Evolutionary conservation across 495 filamentous ascomycete genomes (phyloP), one percentile per base, ranked within the genome.

Genomic region (Monascus purpureus): DNA sequence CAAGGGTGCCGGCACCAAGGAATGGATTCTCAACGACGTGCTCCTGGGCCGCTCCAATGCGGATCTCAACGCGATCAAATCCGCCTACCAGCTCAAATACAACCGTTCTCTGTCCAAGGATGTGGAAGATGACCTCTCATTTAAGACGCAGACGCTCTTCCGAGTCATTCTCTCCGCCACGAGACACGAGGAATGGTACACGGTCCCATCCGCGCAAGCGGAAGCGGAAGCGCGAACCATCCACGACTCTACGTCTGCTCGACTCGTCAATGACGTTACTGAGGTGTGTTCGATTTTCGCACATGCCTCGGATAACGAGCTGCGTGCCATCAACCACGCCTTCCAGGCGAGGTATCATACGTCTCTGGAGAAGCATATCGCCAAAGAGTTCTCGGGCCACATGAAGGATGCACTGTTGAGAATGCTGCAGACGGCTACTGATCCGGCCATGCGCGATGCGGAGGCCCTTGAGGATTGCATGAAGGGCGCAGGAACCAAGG

Each of bases 401-500:
- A 94, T 95, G 84, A 70, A 87, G 54, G 68, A 80, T 16, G 85
- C 84, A 0, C 55, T 94, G n/a, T 51, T 86, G 25, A 72, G 70
- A 32, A 82, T 93, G 54, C 57, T 94, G 3, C 69, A 69, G n/a
- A 66, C 72, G 0, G 90, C 80, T 4, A 55, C 71, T 8, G 82
- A 96, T 45, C 79, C 77, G 31, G 81, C 80, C 14, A 76, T 78
- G 68, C 71, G 80, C 27, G 87, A 93, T 45, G 88, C 90, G 0
- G 61, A 67, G 15, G 55, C 77, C 6, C 61, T 96, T 9, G 85
- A 96, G 47, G 79, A 80, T 11, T 70, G 79, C 13, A 95, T 95
- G 86, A 68, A 72, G 6, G 90, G 88, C 0, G 39, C 76, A 32
- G 88, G 88, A 0, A 96, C 88, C 1, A 87, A 87, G 50, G 88